Evolutionary conservation across 140 eudicot genomes (phyloP).

Genomic region (Anethum foeniculum): DNA sequence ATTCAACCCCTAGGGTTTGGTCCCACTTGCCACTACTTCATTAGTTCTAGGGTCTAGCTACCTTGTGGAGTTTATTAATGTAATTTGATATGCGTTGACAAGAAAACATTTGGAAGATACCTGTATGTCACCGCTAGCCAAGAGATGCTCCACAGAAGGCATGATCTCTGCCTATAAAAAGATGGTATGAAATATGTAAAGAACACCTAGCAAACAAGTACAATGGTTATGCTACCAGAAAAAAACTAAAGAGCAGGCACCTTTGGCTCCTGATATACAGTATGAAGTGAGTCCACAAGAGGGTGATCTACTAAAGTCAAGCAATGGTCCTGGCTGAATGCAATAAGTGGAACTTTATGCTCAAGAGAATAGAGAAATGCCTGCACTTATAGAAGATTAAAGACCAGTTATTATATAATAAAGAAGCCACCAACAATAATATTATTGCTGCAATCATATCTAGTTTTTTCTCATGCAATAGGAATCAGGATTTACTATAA

Average conservation of each 20-base stretch:
- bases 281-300: conserved; percentile 80
- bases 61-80: background rate
- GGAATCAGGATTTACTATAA: background rate
- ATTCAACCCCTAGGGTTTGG: background rate
- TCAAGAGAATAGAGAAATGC: conserved; percentile 66
- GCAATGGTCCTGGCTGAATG: conserved; percentile 84
- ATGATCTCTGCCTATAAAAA: conserved; percentile 83
- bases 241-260: conserved; percentile 24
- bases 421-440: background rate
- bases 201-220: conserved; percentile 11
- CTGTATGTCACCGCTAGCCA: conserved; percentile 70
- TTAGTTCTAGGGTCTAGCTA: background rate
- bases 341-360: conserved; percentile 75
- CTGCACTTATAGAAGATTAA: conserved; percentile 30
- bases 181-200: conserved; percentile 14
- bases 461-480: background rate
- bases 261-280: conserved; percentile 83
- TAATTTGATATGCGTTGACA: background rate
- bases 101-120: conserved; percentile 25
- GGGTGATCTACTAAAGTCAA: conserved; percentile 77
- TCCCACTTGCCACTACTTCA: background rate
- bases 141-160: conserved; percentile 62
- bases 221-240: conserved; percentile 7
- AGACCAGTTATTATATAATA: background rate
- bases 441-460: background rate